These are phyloP conservation scores for Edaphochlamys debaryana DNA, from an alignment of 139 green algal species.

Conservation along the genomic window DNA sequence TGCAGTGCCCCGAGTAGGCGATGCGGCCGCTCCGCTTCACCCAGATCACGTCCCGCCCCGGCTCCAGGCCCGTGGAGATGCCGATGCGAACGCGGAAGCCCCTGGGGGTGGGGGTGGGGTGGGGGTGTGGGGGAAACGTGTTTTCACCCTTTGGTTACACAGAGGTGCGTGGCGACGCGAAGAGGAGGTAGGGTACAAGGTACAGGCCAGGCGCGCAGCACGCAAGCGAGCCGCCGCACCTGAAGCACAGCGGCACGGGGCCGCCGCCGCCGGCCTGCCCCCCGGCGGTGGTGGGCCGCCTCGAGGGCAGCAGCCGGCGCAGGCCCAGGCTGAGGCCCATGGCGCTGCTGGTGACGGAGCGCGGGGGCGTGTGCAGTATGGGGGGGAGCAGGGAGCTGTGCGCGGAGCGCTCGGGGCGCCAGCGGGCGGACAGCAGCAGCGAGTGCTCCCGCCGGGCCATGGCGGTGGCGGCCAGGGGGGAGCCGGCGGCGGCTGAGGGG, in stretches of 20 bases:
- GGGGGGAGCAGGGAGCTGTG: no score
- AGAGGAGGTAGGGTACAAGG: background rate
- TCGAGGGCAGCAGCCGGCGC: background rate
- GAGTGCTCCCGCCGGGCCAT: background rate
- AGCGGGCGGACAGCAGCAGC: background rate
- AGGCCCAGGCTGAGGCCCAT: no score
- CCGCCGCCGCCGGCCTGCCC: background rate
- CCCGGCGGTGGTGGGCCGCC: background rate
- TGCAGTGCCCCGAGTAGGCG: background rate
- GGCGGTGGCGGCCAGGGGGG: no score
- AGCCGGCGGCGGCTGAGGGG: no score
- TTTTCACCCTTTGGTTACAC: background rate
- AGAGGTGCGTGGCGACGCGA: background rate
- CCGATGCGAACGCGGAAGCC: slow-evolving; percentile 6
- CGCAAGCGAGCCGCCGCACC: no score
- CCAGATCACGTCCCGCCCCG: background rate
- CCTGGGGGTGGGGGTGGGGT: background rate
- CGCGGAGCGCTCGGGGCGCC: no score
- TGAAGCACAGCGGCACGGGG: background rate
- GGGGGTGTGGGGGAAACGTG: background rate
- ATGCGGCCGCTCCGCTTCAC: background rate
- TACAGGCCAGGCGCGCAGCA: no score
- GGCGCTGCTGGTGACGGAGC: background rate
- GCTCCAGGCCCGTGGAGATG: background rate
- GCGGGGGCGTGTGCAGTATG: no score